Evolutionary conservation across 495 filamentous ascomycete species (phyloP), one percentile per base, ranked within the genome.

Genomic region (Talaromyces ruber): DNA sequence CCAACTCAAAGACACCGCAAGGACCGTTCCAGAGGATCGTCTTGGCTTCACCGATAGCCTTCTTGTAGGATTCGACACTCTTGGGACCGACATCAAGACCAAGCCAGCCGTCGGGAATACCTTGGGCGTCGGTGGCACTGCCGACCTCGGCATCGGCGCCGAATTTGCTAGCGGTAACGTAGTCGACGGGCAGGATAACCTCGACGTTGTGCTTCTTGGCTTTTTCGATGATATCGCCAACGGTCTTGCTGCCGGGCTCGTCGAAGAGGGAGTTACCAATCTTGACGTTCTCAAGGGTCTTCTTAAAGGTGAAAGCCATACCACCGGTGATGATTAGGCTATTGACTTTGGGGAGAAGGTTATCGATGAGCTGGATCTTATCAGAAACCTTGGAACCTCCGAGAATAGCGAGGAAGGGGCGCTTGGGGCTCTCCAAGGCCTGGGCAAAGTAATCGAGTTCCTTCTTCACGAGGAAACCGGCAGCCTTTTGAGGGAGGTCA

Each of bases 261-360:
- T 99, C 94, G 74, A 96, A 99, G 60, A 98, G 83, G 50, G 84
- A 89, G 82, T 86, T 91, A 56, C 94, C 94, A 66, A 99, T 99
- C 78, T 86, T 82, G 60, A 98, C 86, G 70, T 82, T 80, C 77
- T 97, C 86, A 43, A 98, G 82, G 43, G 92, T 93, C 85, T 98
- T 98, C 87, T 98, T 98, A 86, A 99, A 98, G 64, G 94, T 99
- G 84, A 97, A 99, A 29, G 94, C 92, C 94, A 99, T 99, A 65
- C 88, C 94, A 65, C 94, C 94, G 71, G 93, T 96, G 80, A 99
- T 90, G 76, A 98, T 88, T 65, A 99, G 85, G 74, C 86, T 93
- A 82, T 99, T 83, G 67, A 99, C 90, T 83, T 99, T 99, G 72
- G 90, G 87, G 54, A 99, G 87, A 56, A 99, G 82, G 82, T 98